Percentiles rank a stretch among this genome's conserved stretches.
Evolutionary conservation across 176 grass and related monocot genomes (phyloP).

Genomic region (maize (Zea mays)): Zm-B73-REFERENCE-NAM-5.0 NC_050098.1:197871001-197871500

Average conservation of each 20-base stretch:
- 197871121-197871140: constrained; percentile 22
- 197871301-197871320: too few species aligned
- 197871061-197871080: constrained; percentile 15
- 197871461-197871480: too few species aligned
- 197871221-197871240: too few species aligned
- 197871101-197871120: constrained; percentile 19
- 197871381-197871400: too few species aligned
- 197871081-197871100: constrained; percentile 20
- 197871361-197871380: neutral
- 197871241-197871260: neutral
- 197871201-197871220: neutral
- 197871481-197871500: too few species aligned
- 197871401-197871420: too few species aligned
- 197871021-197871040: neutral
- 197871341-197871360: too few species aligned
- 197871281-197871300: too few species aligned
- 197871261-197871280: neutral
- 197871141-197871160: constrained; percentile 37
- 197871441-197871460: too few species aligned
- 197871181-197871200: constrained; percentile 2
- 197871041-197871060: constrained; percentile 4
- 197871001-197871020: neutral
- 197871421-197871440: too few species aligned
- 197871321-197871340: too few species aligned
- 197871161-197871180: constrained; percentile 22